These are phyloP conservation scores for Crotalaria pallida DNA, from an alignment of 306 rosid species.

Conservation along the genomic window DNA sequence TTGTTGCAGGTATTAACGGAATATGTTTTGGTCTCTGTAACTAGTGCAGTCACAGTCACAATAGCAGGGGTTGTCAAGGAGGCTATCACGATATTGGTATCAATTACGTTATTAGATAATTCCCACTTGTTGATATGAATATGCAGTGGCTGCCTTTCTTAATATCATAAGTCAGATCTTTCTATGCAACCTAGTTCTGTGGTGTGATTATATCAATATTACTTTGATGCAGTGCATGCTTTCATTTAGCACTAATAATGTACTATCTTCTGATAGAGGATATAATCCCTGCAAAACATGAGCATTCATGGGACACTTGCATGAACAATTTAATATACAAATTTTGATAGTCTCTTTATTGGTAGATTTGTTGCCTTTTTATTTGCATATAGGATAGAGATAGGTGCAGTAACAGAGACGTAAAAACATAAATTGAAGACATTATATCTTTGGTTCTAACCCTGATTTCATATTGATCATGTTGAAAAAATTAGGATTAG, in stretches of 20 bases:
- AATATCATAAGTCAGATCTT: not conserved
- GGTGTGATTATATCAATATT: not conserved
- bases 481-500: no score
- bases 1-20: conserved; percentile 80
- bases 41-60: conserved; percentile 96
- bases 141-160: not conserved
- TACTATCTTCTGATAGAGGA: not conserved
- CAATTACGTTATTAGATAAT: not conserved
- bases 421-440: not conserved
- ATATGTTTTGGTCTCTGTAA: conserved; percentile 81
- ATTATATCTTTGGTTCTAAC: not conserved
- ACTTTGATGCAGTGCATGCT: not conserved
- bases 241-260: not conserved
- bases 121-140: conserved; percentile 8
- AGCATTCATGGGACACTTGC: not conserved
- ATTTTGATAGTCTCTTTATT: not conserved
- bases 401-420: not conserved
- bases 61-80: conserved; percentile 98
- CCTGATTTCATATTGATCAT: not conserved
- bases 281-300: not conserved
- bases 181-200: not conserved
- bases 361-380: not conserved
- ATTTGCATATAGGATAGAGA: not conserved
- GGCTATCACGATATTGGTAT: conserved; percentile 95
- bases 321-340: not conserved